Evolutionary conservation across 192 early-diverging fungal species (phyloP).

Genomic region (Funneliformis mosseae): DNA sequence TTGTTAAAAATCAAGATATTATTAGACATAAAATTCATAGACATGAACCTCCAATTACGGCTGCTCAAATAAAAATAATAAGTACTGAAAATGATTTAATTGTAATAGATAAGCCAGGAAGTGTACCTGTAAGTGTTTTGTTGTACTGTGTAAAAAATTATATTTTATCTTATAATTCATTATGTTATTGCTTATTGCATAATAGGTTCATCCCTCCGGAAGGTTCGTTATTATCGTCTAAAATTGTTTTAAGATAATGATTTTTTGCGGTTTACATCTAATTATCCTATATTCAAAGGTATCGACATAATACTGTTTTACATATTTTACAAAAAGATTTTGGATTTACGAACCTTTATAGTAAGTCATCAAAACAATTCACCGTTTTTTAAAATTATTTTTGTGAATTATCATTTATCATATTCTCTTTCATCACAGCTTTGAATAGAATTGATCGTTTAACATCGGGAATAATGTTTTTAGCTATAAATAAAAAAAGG

Average conservation of each 20-base stretch:
- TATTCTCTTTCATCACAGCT: constrained; percentile 48
- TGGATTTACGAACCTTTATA: constrained; percentile 57
- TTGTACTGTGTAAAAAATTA: not conserved
- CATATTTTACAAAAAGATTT: constrained; percentile 69
- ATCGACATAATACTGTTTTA: constrained; percentile 83
- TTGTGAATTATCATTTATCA: constrained; percentile 34
- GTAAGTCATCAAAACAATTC: constrained; percentile 39
- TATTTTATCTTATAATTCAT: constrained; percentile 17
- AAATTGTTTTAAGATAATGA: not conserved
- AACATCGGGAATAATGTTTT: constrained; percentile 89
- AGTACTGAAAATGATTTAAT: constrained; percentile 62
- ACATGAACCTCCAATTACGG: constrained; percentile 91
- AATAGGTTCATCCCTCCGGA: constrained; percentile 60
- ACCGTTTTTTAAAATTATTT: not conserved
- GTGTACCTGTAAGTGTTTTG: constrained; percentile 70
- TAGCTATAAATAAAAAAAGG: constrained; percentile 61
- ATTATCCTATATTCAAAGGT: constrained; percentile 53
- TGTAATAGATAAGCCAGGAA: constrained; percentile 88
- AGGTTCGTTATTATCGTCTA: not conserved
- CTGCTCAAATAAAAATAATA: constrained; percentile 65
- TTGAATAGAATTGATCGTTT: constrained; percentile 91
- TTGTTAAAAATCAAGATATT: constrained; percentile 77
- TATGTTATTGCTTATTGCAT: not conserved
- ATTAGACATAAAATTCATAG: constrained; percentile 86
- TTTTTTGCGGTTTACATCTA: not conserved